Percentiles rank a stretch among this genome's conserved stretches.
phyloP scores from a whole-genome alignment of 2,329 filamentous ascomycete species.

The Tolypocladium amazonense region DNA sequence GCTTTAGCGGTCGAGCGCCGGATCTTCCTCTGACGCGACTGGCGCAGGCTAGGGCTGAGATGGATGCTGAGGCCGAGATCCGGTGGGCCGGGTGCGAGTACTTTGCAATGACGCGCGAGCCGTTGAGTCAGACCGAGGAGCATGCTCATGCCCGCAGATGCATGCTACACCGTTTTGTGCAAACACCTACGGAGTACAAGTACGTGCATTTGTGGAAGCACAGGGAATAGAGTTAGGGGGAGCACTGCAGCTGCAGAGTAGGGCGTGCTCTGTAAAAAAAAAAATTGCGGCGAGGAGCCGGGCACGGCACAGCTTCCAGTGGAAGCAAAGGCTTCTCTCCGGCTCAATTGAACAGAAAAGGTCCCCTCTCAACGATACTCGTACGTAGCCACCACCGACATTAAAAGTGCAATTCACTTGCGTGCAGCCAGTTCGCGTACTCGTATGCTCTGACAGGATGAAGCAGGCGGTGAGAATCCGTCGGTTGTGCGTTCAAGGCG shows the following conservation, averaged over 20 bases:
- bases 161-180: neutral
- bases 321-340: neutral
- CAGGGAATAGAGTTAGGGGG: neutral
- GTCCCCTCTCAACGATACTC: neutral
- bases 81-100: neutral
- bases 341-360: neutral
- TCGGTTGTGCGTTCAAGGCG: neutral
- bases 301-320: neutral
- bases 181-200: neutral
- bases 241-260: neutral
- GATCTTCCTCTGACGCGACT: neutral
- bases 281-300: neutral
- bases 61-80: neutral
- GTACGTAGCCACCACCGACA: neutral
- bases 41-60: neutral
- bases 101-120: neutral
- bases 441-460: neutral
- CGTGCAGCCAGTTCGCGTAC: neutral
- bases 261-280: neutral
- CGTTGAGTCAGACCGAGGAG: neutral
- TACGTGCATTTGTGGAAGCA: neutral
- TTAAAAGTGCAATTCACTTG: neutral
- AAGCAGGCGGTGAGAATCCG: constrained; percentile 1
- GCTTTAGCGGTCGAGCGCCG: neutral
- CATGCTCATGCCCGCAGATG: neutral